These are phyloP conservation scores for Neofusicoccum cordaticola DNA, from an alignment of 2,329 filamentous ascomycete genomes.

Conservation along the genomic window DNA sequence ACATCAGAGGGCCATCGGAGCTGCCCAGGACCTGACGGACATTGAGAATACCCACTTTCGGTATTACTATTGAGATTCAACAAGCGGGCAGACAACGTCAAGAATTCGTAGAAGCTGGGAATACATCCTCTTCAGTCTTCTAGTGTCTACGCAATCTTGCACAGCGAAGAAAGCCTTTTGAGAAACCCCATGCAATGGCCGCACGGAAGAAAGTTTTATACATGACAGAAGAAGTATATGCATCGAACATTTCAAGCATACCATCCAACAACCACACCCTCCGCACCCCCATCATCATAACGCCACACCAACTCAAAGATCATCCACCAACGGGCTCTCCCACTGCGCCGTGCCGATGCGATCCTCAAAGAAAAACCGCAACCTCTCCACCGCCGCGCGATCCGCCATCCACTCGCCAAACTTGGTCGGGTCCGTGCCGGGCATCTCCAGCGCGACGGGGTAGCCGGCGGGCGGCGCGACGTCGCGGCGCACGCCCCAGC, in stretches of 20 bases:
- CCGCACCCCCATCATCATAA: no score
- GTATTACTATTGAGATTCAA: background rate
- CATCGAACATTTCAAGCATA: no score
- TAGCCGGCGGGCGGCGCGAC: slow-evolving; percentile 28
- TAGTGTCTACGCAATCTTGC: no score
- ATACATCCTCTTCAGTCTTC: no score
- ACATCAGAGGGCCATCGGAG: background rate
- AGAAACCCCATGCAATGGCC: no score
- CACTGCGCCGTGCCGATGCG: slow-evolving; percentile 45
- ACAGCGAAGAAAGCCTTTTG: no score
- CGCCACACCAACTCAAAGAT: background rate
- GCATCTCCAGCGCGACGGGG: slow-evolving; percentile 30
- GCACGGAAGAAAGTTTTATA: no score
- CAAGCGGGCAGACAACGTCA: no score
- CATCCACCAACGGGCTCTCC: slow-evolving; percentile 37
- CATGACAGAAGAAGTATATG: no score
- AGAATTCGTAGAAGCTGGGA: no score
- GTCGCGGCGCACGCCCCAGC: slow-evolving; percentile 40
- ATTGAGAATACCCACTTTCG: background rate
- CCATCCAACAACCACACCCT: no score
- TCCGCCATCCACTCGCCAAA: slow-evolving; percentile 46
- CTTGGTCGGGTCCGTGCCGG: slow-evolving; percentile 35
- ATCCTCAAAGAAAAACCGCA: slow-evolving; percentile 44
- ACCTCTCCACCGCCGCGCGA: slow-evolving; percentile 41
- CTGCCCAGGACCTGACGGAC: background rate